Evolutionary conservation across 1,139 yeast genomes (phyloP).

Genomic region (Hemisphaericaspora subhashii): DNA sequence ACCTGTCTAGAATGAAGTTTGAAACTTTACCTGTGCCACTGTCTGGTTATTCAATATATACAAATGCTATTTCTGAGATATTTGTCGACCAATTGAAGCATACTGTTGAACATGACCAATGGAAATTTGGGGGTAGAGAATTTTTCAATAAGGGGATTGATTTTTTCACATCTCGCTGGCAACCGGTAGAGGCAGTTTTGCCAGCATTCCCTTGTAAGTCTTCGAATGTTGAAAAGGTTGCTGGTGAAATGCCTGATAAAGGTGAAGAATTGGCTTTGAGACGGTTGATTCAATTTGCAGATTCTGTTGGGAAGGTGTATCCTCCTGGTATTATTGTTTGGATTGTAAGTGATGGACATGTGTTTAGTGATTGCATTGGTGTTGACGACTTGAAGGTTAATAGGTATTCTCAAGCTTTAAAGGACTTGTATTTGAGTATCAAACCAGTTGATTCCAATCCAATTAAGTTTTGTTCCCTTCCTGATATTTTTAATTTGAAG

Average conservation of each 20-base stretch:
- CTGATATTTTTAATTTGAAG: slow-evolving; percentile 33
- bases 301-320: slow-evolving; percentile 38
- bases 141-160: slow-evolving; percentile 41
- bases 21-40: slow-evolving; percentile 1
- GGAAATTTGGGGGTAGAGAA: slow-evolving; percentile 47
- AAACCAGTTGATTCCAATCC: slow-evolving; percentile 21
- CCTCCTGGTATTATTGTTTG: slow-evolving; percentile 56
- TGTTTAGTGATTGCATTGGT: slow-evolving; percentile 60
- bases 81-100: slow-evolving; percentile 50
- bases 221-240: slow-evolving; percentile 55
- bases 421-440: slow-evolving; percentile 36
- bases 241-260: slow-evolving; percentile 49
- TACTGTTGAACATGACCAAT: slow-evolving; percentile 46
- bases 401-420: slow-evolving; percentile 44
- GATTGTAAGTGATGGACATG: slow-evolving; percentile 68
- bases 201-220: slow-evolving; percentile 70
- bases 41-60: slow-evolving; percentile 10
- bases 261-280: slow-evolving; percentile 41
- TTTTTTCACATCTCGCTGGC: slow-evolving; percentile 48
- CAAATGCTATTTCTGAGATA: slow-evolving; percentile 23
- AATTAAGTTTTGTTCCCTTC: slow-evolving; percentile 35
- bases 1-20: slow-evolving; percentile 15
- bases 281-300: slow-evolving; percentile 33
- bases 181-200: slow-evolving; percentile 53
- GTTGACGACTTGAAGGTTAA: slow-evolving; percentile 56